Evolutionary conservation across 202 grass and related monocot genomes (phyloP), one percentile per base, ranked within the genome.

Genomic region (Brachypodium distachyon): DNA sequence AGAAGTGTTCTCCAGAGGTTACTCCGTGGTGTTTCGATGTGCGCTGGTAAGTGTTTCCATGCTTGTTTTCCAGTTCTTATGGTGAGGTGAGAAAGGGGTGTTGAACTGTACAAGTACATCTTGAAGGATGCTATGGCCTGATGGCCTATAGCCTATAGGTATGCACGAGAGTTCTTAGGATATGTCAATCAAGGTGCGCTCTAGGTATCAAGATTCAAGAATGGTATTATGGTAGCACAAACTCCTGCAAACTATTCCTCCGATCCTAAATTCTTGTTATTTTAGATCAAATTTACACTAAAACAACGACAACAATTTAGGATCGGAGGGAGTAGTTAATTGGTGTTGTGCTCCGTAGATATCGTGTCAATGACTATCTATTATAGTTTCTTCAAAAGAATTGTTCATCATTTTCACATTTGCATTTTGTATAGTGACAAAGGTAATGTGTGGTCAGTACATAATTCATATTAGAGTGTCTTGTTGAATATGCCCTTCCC

Each of bases 21-120:
- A 61, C 61, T 88, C 91, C 12, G 18, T 97, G 23, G 73, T 85
- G 63, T 97, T 86, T 62, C 86, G 94, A 85, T 97, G 89, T 79
- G 89, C 85, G 4, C 79, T 46, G 38, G 94, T 97, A 82, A 80
- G 82, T 65, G 0, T 66, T 74, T 41, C 49, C 39, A 29, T 74
- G 12, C 46, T 73, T 10, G 52, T 65, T 29, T 77, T 54, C 6
- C 28, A 68, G 14, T 61, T 72, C 7, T 55, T 41, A n/a, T 4
- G 27, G 41, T 61, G 33, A 6, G 27, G 41, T 61, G 33, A 37
- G 44, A 25, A 74, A 58, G 7, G 33, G 9, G 9, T 13, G 28
- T 62, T 55, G 56, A 72, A 29, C 32, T 75, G 53, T 41, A 50
- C 23, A 48, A 56, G 18, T 71, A 33, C 37, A 21, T 64, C 36